A percentile compares a stretch with the other conserved stretches of the same genome.
Conservation (phyloP, 176 grass and related monocot genomes). For the Lolium rigidum region DNA sequence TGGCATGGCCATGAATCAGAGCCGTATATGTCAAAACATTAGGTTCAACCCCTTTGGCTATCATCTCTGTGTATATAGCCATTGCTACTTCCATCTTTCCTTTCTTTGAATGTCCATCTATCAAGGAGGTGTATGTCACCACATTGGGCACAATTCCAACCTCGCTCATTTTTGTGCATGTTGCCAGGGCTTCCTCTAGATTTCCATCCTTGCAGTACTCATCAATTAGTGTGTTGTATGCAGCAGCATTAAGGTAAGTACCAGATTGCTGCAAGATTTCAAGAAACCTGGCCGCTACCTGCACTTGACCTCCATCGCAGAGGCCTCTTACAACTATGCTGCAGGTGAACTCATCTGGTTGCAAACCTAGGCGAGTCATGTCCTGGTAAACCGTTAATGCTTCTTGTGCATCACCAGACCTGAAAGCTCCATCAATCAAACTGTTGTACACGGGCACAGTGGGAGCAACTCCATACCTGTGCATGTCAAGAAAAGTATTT, state of each 20-base stretch:
- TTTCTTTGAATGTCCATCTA: slow-evolving; percentile 53
- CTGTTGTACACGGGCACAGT: slow-evolving; percentile 58
- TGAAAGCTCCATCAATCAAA: slow-evolving; percentile 60
- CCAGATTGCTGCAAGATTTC: slow-evolving; percentile 43
- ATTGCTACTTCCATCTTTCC: slow-evolving; percentile 58
- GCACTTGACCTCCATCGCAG: slow-evolving; percentile 44
- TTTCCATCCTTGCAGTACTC: slow-evolving; percentile 54
- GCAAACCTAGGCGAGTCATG: slow-evolving; percentile 38
- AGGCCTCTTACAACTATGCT: slow-evolving; percentile 65
- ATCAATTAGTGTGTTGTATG: slow-evolving; percentile 59
- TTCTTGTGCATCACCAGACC: slow-evolving; percentile 47
- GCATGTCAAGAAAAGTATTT: slow-evolving; percentile 47
- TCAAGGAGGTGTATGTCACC: slow-evolving; percentile 63
- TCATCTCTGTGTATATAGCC: slow-evolving; percentile 64
- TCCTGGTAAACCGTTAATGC: slow-evolving; percentile 49
- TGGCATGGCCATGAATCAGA: slow-evolving; percentile 54
- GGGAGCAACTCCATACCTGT: slow-evolving; percentile 49
- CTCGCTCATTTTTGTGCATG: slow-evolving; percentile 58
- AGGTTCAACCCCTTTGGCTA: slow-evolving; percentile 53
- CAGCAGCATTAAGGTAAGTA: slow-evolving; percentile 49
- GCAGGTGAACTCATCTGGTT: slow-evolving; percentile 60
- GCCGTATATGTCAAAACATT: slow-evolving; percentile 58
- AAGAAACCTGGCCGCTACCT: slow-evolving; percentile 55
- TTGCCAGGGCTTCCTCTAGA: slow-evolving; percentile 49
- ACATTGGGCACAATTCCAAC: slow-evolving; percentile 58